Evolutionary conservation across 2,329 filamentous ascomycete species (phyloP).

Genomic region (Drechslerella coelobrocha): DNA sequence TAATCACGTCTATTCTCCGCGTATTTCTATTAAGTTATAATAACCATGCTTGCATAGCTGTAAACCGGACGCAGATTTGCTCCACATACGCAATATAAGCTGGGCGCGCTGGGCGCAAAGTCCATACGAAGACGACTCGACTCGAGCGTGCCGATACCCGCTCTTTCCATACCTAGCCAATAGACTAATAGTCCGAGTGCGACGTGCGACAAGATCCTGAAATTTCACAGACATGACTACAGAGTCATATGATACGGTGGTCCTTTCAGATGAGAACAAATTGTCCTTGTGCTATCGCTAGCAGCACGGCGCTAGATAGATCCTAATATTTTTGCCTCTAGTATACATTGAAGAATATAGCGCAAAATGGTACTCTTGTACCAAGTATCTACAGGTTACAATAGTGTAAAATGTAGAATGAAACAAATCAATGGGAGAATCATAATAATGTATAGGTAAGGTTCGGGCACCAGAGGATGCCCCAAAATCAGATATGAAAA

Average conservation of each 20-base stretch:
- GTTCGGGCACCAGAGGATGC: too few relatives aligned
- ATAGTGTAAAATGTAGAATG: too few relatives aligned
- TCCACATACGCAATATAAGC: neutral
- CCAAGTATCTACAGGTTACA: too few relatives aligned
- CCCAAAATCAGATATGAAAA: neutral
- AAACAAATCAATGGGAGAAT: neutral
- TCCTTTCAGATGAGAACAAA: neutral
- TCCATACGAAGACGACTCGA: too few relatives aligned
- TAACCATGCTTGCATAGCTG: neutral
- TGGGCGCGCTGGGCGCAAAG: neutral
- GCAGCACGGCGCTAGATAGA: neutral
- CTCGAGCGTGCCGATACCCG: neutral
- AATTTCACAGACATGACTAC: neutral
- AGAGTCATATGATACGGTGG: too few relatives aligned
- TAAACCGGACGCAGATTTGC: neutral
- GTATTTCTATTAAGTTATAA: neutral
- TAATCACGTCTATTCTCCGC: neutral
- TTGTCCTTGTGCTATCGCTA: conserved; percentile 14
- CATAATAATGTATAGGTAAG: neutral
- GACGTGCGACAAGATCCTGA: neutral
- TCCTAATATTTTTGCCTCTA: conserved; percentile 1
- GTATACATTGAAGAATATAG: conserved; percentile 21
- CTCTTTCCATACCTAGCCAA: too few relatives aligned
- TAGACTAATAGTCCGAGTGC: neutral
- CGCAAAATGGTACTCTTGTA: neutral